A percentile compares a stretch with the other conserved stretches of the same genome.
Conservation (phyloP, 192 early-diverging fungal species). For the Linnemannia elongata region DNA sequence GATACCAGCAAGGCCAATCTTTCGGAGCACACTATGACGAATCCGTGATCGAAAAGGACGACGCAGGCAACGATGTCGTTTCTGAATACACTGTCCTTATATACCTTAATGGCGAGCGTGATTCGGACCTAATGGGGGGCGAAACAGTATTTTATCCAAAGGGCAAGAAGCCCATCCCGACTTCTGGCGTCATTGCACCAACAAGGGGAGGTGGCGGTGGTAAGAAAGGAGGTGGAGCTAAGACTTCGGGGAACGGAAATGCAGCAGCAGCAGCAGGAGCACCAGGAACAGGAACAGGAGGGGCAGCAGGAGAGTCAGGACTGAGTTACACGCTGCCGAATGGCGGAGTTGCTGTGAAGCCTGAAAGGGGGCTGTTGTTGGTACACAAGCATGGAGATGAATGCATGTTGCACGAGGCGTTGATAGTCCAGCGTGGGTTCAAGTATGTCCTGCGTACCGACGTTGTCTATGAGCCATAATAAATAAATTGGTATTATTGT, state of each 20-base stretch:
- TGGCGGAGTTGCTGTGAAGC: constrained; percentile 64
- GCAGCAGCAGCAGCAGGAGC: not conserved
- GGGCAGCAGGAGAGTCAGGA: not conserved
- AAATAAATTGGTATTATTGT: not conserved
- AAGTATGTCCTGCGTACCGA: constrained; percentile 74
- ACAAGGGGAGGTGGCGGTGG: not conserved
- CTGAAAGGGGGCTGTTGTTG: constrained; percentile 67
- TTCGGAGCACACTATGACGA: constrained; percentile 76
- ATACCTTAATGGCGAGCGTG: constrained; percentile 66
- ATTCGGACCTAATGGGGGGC: constrained; percentile 42
- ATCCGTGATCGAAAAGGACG: constrained; percentile 65
- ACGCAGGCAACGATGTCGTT: constrained; percentile 53
- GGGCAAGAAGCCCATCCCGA: constrained; percentile 20
- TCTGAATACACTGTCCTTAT: constrained; percentile 72
- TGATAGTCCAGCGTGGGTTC: constrained; percentile 64
- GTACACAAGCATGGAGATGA: constrained; percentile 74
- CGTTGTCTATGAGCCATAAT: constrained; percentile 60
- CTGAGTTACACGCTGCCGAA: constrained; percentile 67
- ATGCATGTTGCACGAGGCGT: constrained; percentile 72
- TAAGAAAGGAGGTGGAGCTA: not conserved
- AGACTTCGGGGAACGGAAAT: not conserved
- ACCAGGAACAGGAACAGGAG: not conserved
- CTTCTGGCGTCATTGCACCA: not conserved
- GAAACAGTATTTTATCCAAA: constrained; percentile 48
- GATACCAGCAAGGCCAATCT: constrained; percentile 70